A percentile compares a stretch with the other conserved stretches of the same genome.
Conservation (phyloP, 2,329 filamentous ascomycete genomes). For the Pseudogymnoascus sp. region DNA sequence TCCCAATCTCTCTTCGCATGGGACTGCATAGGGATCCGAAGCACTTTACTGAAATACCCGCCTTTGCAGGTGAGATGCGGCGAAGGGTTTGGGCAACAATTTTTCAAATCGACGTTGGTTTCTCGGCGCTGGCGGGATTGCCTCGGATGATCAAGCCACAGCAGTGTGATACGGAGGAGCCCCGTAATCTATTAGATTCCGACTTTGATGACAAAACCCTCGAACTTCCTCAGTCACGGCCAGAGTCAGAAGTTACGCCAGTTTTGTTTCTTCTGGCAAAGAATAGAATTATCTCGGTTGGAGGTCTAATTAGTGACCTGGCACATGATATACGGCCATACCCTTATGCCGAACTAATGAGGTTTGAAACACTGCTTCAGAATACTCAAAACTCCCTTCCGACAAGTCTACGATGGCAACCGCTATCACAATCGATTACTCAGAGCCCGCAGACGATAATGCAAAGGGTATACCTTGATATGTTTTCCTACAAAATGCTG, state of each 20-base stretch:
- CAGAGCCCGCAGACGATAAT: slow-evolving; percentile 38
- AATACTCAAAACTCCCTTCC: slow-evolving; percentile 38
- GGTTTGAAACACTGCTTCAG: slow-evolving; percentile 38
- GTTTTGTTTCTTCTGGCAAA: slow-evolving; percentile 36
- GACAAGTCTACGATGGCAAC: slow-evolving; percentile 37
- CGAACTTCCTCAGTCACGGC: slow-evolving; percentile 24
- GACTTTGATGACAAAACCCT: slow-evolving; percentile 32
- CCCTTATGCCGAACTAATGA: slow-evolving; percentile 41
- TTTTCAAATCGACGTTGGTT: slow-evolving; percentile 64
- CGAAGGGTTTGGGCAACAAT: slow-evolving; percentile 62
- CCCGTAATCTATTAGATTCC: slow-evolving; percentile 49
- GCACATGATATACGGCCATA: slow-evolving; percentile 41
- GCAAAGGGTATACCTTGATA: slow-evolving; percentile 42
- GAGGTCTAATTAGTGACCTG: slow-evolving; percentile 43
- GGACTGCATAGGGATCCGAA: slow-evolving; percentile 72
- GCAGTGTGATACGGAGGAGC: slow-evolving; percentile 67
- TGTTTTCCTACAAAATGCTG: slow-evolving; percentile 42
- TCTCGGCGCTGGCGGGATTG: slow-evolving; percentile 61
- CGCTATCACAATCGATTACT: slow-evolving; percentile 39
- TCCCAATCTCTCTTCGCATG: slow-evolving; percentile 51
- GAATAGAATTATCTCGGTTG: slow-evolving; percentile 38
- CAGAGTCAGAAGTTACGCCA: slow-evolving; percentile 21
- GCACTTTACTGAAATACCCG: slow-evolving; percentile 62
- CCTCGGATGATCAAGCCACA: slow-evolving; percentile 61
- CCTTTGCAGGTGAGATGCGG: slow-evolving; percentile 72